phyloP scores from a whole-genome alignment of 176 grass and related monocot genomes.

The Oryza rufipogon region DNA sequence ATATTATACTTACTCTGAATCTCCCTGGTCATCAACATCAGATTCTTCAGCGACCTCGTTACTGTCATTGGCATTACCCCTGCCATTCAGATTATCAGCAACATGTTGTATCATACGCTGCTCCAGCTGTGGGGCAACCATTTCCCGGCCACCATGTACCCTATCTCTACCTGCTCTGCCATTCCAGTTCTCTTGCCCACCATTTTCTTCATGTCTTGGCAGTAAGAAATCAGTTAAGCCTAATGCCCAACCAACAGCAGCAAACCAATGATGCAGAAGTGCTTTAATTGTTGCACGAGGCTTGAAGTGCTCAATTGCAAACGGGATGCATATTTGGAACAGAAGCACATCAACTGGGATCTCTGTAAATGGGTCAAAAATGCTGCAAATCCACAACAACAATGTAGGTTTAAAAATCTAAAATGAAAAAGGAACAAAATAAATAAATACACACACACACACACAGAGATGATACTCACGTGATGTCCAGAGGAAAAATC shows the following conservation, averaged over 20 bases:
- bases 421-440: background rate
- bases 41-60: slow-evolving; percentile 72
- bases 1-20: slow-evolving; percentile 79
- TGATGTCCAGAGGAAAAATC: slow-evolving; percentile 89
- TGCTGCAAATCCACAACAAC: slow-evolving; percentile 58
- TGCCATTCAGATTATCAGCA: slow-evolving; percentile 56
- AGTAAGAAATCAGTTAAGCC: slow-evolving; percentile 87
- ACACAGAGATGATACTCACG: slow-evolving; percentile 50
- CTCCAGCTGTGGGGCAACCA: slow-evolving; percentile 53
- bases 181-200: slow-evolving; percentile 76
- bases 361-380: slow-evolving; percentile 96
- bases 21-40: slow-evolving; percentile 78
- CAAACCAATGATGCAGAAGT: slow-evolving; percentile 89
- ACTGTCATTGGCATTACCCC: slow-evolving; percentile 58
- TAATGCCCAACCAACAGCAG: slow-evolving; percentile 85
- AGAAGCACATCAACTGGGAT: slow-evolving; percentile 88
- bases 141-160: slow-evolving; percentile 54
- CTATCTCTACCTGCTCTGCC: slow-evolving; percentile 71
- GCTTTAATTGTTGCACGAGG: slow-evolving; percentile 85
- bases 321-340: slow-evolving; percentile 98
- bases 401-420: slow-evolving; percentile 20
- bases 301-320: slow-evolving; percentile 98
- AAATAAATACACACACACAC: background rate
- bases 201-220: slow-evolving; percentile 82
- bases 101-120: slow-evolving; percentile 64